These are phyloP conservation scores for Prinsepia uniflora DNA, from an alignment of 306 rosid species.

Conservation along the genomic window DNA sequence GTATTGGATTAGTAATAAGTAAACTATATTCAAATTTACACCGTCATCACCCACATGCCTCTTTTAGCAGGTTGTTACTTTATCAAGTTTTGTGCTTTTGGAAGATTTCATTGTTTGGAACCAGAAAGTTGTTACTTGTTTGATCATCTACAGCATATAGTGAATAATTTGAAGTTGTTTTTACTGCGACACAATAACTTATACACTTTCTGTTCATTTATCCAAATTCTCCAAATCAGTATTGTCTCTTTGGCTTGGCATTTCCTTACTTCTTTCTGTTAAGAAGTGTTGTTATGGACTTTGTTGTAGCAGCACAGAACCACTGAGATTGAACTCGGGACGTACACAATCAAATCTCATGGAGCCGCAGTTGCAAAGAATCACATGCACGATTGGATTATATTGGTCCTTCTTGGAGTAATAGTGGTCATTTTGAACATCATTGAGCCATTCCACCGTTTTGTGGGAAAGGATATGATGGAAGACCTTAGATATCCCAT, in stretches of 20 bases:
- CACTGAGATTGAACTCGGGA: slow-evolving; percentile 40
- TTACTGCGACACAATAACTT: too few species aligned
- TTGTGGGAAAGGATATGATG: slow-evolving; percentile 92
- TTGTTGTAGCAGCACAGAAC: slow-evolving; percentile 26
- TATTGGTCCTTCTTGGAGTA: slow-evolving; percentile 56
- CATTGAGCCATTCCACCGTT: slow-evolving; percentile 78
- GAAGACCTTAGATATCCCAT: slow-evolving; percentile 77
- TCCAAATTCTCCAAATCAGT: not conserved
- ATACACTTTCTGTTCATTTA: not conserved
- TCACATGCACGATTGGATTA: slow-evolving; percentile 75
- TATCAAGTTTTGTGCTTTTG: not conserved
- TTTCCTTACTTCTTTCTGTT: not conserved
- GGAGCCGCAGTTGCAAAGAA: slow-evolving; percentile 70
- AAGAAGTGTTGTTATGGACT: not conserved
- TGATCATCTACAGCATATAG: too few species aligned
- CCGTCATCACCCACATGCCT: not conserved
- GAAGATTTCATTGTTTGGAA: not conserved
- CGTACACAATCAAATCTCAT: slow-evolving; percentile 74
- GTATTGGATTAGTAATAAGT: not conserved
- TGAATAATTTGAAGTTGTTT: too few species aligned
- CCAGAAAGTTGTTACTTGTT: too few species aligned
- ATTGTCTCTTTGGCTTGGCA: not conserved
- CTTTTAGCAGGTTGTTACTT: slow-evolving; percentile 1
- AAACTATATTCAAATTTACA: not conserved
- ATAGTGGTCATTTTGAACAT: slow-evolving; percentile 44